Evolutionary conservation across 2,329 filamentous ascomycete species (phyloP).

Genomic region (Sarocladium strictum): DNA sequence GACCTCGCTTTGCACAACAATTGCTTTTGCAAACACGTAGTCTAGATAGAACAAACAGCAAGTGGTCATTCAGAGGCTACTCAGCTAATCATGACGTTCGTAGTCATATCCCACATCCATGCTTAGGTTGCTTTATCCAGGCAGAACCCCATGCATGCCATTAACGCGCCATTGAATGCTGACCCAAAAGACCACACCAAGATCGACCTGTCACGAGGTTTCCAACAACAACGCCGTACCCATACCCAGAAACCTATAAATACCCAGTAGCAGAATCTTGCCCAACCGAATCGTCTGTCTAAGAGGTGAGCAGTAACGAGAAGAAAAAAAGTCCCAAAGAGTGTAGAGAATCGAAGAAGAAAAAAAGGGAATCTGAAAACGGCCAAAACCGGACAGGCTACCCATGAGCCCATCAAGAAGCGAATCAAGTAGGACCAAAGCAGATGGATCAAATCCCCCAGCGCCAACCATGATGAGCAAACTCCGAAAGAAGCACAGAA

Average conservation of each 20-base stretch:
- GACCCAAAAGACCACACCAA: constrained; percentile 5
- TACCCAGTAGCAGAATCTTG: neutral
- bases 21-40: no score
- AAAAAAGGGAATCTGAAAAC: neutral
- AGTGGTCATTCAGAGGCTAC: constrained; percentile 7
- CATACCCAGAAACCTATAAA: neutral
- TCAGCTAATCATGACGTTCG: constrained; percentile 1
- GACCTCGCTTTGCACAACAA: no score
- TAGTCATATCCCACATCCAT: neutral
- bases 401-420: neutral
- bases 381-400: neutral
- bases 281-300: neutral
- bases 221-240: neutral
- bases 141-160: neutral
- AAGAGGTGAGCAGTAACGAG: constrained; percentile 3
- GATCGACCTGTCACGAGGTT: neutral
- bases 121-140: neutral
- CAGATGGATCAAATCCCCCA: neutral
- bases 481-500: neutral
- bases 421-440: neutral
- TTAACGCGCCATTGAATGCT: constrained; percentile 4
- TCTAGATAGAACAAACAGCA: neutral
- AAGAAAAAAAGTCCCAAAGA: neutral
- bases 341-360: neutral
- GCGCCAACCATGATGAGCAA: constrained; percentile 8